Conservation (phyloP, 1,139 yeast genomes). For the Candida sp. region DNA sequence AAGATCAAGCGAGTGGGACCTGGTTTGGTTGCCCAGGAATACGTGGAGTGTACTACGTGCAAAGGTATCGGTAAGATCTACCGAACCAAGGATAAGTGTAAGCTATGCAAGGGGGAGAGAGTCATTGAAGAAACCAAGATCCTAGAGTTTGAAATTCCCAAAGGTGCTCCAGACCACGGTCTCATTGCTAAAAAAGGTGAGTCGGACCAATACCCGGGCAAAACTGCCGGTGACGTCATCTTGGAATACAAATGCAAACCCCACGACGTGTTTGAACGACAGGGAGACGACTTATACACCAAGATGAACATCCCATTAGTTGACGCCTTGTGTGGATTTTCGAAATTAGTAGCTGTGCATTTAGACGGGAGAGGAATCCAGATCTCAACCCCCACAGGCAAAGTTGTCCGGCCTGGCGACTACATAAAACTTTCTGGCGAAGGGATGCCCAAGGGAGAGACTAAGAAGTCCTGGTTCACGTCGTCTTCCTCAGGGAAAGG, state of each 20-base stretch:
- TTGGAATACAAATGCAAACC: conserved; percentile 57
- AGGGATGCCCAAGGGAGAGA: conserved; percentile 77
- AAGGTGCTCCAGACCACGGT: conserved; percentile 72
- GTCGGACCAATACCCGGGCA: conserved; percentile 82
- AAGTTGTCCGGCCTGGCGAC: conserved; percentile 83
- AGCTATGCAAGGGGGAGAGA: conserved; percentile 71
- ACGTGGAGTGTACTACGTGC: conserved; percentile 71
- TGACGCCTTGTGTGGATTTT: conserved; percentile 86
- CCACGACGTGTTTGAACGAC: conserved; percentile 56
- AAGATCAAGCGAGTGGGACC: conserved; percentile 73
- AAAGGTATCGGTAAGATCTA: conserved; percentile 70
- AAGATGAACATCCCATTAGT: conserved; percentile 65
- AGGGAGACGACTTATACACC: conserved; percentile 68
- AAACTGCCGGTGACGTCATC: conserved; percentile 78
- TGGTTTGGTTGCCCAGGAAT: conserved; percentile 72
- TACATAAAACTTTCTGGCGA: conserved; percentile 69
- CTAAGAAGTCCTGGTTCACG: conserved; percentile 39
- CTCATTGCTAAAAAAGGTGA: conserved; percentile 64
- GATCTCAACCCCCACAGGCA: conserved; percentile 69
- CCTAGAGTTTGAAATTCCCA: conserved; percentile 76
- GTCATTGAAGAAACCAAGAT: conserved; percentile 70
- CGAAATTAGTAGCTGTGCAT: conserved; percentile 68
- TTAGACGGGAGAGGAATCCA: conserved; percentile 80
- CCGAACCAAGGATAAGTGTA: conserved; percentile 76
- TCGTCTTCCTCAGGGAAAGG: conserved; percentile 49